phyloP scores from a whole-genome alignment of 768 basidiomycete species.

The Asterophora lycoperdoides region DNA sequence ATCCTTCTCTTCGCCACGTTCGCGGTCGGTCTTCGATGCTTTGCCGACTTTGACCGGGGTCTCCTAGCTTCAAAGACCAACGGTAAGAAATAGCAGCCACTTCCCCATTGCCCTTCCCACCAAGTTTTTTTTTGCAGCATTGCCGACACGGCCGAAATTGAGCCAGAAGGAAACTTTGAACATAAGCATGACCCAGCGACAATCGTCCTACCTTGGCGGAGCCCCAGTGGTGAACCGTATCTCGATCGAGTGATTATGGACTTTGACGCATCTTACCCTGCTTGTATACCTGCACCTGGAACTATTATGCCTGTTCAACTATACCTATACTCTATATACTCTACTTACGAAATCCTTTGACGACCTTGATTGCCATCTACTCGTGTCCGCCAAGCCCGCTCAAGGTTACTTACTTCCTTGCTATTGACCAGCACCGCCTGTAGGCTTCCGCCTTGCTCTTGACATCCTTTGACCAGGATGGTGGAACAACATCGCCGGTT shows the following conservation, averaged over 20 bases:
- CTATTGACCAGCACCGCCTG: too few relatives aligned
- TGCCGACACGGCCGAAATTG: constrained; percentile 41
- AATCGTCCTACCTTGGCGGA: constrained; percentile 50
- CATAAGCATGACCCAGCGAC: constrained; percentile 40
- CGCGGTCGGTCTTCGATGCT: constrained; percentile 71
- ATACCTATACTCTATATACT: constrained; percentile 8
- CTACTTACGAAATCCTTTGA: too few relatives aligned
- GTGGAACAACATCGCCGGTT: constrained; percentile 10
- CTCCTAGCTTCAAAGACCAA: constrained; percentile 66
- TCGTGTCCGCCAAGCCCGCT: too few relatives aligned
- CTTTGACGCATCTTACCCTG: not conserved
- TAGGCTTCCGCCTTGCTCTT: too few relatives aligned
- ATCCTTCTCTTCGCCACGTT: constrained; percentile 72
- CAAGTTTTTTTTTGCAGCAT: constrained; percentile 37
- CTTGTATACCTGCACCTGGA: constrained; percentile 5
- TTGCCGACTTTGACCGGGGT: constrained; percentile 81
- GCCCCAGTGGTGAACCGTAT: constrained; percentile 56
- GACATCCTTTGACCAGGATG: not conserved
- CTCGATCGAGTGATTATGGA: constrained; percentile 59
- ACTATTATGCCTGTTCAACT: not conserved
- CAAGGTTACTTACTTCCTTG: too few relatives aligned
- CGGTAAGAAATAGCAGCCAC: constrained; percentile 48
- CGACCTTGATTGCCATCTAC: too few relatives aligned
- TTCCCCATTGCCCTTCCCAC: constrained; percentile 25
- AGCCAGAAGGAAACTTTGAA: constrained; percentile 22